Percentiles rank a stretch among this genome's conserved stretches.
Evolutionary conservation across 768 basidiomycete genomes (phyloP).

Genomic region (Suillus cothurnatus): DNA sequence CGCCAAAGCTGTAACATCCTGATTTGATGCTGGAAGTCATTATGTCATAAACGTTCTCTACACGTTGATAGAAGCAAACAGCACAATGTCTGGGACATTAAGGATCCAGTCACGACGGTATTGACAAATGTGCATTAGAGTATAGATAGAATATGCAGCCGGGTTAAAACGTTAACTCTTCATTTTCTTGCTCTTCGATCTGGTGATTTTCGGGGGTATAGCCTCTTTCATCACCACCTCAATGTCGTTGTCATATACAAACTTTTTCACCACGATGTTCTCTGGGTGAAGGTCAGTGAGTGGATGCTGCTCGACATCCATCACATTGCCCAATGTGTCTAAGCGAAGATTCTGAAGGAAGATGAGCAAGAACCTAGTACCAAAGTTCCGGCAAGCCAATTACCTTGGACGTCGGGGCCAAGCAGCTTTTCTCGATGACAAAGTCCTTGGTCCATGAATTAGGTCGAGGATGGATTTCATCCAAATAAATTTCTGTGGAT

Average conservation of each 20-base stretch:
- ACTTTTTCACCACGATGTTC: conserved; percentile 73
- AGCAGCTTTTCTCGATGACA: conserved; percentile 58
- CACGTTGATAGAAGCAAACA: background rate
- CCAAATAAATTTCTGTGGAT: conserved; percentile 60
- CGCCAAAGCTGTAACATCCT: conserved; percentile 30
- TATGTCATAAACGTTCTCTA: background rate
- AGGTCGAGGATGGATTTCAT: conserved; percentile 59
- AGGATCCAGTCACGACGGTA: conserved; percentile 36
- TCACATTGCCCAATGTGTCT: conserved; percentile 74
- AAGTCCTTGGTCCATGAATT: conserved; percentile 45
- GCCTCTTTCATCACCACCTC: conserved; percentile 29
- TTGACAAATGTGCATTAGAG: conserved; percentile 19
- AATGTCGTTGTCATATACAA: conserved; percentile 76
- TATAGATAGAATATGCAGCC: background rate
- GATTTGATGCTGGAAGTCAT: background rate
- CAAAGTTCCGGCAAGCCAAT: conserved; percentile 13
- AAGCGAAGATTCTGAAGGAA: conserved; percentile 53
- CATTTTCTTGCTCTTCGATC: conserved; percentile 56
- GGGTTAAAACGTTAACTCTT: conserved; percentile 36
- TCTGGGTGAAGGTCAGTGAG: conserved; percentile 61
- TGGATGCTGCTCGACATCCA: conserved; percentile 53
- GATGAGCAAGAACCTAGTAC: conserved; percentile 9
- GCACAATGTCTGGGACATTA: conserved; percentile 16
- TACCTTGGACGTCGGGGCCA: conserved; percentile 71
- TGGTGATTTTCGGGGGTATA: conserved; percentile 50